These are phyloP conservation scores for Calocybe cyanea DNA, from an alignment of 768 basidiomycete genomes.

Conservation along the genomic window DNA sequence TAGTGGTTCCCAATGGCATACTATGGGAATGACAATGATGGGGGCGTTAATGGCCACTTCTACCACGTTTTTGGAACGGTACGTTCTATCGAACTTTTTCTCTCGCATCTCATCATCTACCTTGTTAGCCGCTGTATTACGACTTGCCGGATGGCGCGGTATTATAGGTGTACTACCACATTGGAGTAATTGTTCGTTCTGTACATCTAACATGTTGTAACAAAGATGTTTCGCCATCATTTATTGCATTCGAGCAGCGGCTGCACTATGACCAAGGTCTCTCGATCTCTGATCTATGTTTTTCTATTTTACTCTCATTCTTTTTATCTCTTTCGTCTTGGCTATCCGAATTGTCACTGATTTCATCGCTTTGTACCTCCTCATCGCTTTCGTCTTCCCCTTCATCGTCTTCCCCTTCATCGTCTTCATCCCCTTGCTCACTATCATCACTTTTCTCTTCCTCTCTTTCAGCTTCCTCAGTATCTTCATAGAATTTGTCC, in stretches of 20 bases:
- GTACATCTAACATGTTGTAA: conserved; percentile 3
- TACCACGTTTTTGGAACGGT: conserved; percentile 79
- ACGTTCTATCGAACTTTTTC: conserved; percentile 19
- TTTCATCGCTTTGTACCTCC: conserved; percentile 26
- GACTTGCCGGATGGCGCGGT: conserved; percentile 41
- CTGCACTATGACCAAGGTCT: not conserved
- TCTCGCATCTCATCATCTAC: not conserved
- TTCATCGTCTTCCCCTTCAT: conserved; percentile 26
- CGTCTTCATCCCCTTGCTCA: conserved; percentile 26
- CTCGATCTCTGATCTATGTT: not conserved
- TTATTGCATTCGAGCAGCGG: not conserved
- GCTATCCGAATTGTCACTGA: conserved; percentile 15
- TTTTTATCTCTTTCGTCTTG: conserved; percentile 15
- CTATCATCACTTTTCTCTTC: conserved; percentile 23
- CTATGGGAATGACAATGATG: conserved; percentile 47
- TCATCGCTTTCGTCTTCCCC: conserved; percentile 19
- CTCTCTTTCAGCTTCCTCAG: conserved; percentile 24
- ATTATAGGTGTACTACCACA: conserved; percentile 23
- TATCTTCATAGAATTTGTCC: conserved; percentile 72
- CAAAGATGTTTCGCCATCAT: not conserved
- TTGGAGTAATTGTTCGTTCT: no score
- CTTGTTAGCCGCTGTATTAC: conserved; percentile 48
- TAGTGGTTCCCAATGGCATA: conserved; percentile 81
- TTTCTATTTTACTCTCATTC: conserved; percentile 9
- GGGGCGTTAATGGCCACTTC: conserved; percentile 66